Evolutionary conservation across 257 asterid genomes (phyloP).

Genomic region (Nicotiana undulata): DNA sequence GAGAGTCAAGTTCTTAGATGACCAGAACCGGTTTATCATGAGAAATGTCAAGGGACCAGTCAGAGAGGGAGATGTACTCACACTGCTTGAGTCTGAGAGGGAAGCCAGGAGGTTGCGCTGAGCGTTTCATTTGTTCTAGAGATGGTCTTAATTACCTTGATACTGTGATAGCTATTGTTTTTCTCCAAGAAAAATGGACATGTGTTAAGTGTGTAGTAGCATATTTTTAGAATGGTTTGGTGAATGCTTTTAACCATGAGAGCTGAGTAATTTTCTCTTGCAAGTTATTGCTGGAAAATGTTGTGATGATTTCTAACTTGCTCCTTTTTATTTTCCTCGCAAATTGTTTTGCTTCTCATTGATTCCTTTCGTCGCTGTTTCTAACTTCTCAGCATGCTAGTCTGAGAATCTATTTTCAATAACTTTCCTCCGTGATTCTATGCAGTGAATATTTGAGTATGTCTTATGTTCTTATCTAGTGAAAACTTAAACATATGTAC

Average conservation of each 20-base stretch:
- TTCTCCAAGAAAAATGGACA: not conserved
- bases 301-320: not conserved
- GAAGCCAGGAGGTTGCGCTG: conserved; percentile 32
- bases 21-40: conserved; percentile 28
- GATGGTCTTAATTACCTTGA: not conserved
- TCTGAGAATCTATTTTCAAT: not conserved
- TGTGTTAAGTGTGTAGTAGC: not conserved
- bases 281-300: not conserved
- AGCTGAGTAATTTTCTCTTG: not conserved
- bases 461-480: no score
- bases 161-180: not conserved
- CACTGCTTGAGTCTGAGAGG: conserved; percentile 29
- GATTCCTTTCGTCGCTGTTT: not conserved
- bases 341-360: not conserved
- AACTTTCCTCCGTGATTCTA: not conserved
- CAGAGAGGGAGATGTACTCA: conserved; percentile 29
- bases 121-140: not conserved
- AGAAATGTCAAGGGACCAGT: conserved; percentile 35
- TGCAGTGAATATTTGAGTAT: no score
- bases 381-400: not conserved
- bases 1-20: conserved; percentile 28
- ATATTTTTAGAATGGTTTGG: not conserved
- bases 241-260: not conserved
- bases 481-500: no score
- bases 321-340: not conserved